Evolutionary conservation across 257 asterid genomes (phyloP).

Genomic region (Solanum rostratum): DNA sequence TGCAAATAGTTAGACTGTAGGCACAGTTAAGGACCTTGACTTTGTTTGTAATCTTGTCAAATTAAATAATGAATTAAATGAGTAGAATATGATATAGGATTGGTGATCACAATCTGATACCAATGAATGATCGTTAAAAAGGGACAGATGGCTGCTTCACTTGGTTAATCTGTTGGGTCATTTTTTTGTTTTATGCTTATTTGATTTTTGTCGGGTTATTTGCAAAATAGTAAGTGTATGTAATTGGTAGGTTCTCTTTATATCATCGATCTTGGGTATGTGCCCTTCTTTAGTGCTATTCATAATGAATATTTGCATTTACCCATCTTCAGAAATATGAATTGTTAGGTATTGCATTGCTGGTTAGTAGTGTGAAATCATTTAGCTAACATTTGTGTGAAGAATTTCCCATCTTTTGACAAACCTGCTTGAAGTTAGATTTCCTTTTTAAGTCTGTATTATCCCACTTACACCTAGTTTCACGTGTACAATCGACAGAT

Average conservation of each 20-base stretch:
- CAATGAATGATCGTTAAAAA: not conserved
- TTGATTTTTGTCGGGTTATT: not conserved
- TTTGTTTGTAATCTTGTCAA: not conserved
- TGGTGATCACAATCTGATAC: not conserved
- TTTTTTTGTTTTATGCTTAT: not conserved
- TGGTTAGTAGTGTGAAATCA: not conserved
- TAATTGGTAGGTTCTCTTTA: not conserved
- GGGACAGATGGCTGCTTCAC: not conserved
- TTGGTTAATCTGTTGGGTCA: not conserved
- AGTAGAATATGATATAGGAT: not conserved
- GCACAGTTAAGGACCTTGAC: not conserved
- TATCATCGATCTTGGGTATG: not conserved
- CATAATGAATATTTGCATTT: not conserved
- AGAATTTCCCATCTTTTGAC: not conserved
- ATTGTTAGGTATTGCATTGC: not conserved
- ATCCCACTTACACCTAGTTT: not conserved
- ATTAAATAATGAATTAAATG: not conserved
- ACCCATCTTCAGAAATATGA: not conserved
- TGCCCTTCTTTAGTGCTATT: not conserved
- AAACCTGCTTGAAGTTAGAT: not conserved
- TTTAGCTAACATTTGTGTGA: not conserved
- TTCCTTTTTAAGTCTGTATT: not conserved
- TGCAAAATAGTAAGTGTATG: not conserved
- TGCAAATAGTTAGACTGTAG: not conserved
- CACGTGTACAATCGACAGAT: constrained; percentile 32